A percentile compares a stretch with the other conserved stretches of the same genome.
These are phyloP conservation scores for Talaromyces piceae DNA, from an alignment of 2,329 filamentous ascomycete species.

Conservation along the genomic window DNA sequence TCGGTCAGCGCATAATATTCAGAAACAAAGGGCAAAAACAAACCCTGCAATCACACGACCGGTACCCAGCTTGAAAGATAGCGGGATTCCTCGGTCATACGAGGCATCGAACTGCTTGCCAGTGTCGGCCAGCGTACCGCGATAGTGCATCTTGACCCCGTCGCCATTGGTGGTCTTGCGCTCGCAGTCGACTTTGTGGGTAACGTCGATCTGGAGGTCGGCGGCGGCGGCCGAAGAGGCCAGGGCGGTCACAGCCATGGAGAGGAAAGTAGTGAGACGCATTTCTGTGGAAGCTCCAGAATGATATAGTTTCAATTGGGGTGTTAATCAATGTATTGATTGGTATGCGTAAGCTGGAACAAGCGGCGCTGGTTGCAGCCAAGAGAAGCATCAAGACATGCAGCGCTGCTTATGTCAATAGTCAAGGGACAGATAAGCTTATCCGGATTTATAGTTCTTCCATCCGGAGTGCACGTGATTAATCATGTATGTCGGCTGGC, in stretches of 20 bases:
- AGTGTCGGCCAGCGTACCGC: conserved; percentile 65
- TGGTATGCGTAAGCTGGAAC: neutral
- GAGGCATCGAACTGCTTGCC: conserved; percentile 77
- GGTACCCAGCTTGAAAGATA: conserved; percentile 70
- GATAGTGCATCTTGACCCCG: conserved; percentile 79
- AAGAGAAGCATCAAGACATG: neutral
- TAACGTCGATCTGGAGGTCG: conserved; percentile 68
- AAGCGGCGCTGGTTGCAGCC: neutral
- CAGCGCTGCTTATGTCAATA: neutral
- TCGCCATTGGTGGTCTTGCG: conserved; percentile 72
- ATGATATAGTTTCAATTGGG: neutral
- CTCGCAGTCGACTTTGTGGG: conserved; percentile 65
- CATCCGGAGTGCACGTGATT: neutral
- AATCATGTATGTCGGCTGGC: neutral
- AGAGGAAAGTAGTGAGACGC: conserved; percentile 7
- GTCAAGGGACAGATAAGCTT: neutral
- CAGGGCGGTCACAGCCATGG: conserved; percentile 6
- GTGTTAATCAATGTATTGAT: neutral
- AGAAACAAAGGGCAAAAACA: conserved; percentile 24
- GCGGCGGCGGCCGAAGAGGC: conserved; percentile 29
- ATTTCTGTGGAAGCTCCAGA: neutral
- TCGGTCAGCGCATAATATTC: conserved; percentile 14
- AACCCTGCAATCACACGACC: conserved; percentile 86
- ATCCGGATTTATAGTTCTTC: neutral
- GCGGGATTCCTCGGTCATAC: conserved; percentile 69